Conservation (phyloP, 2,329 filamentous ascomycete species). For the Ophiocordyceps sinensis region DNA sequence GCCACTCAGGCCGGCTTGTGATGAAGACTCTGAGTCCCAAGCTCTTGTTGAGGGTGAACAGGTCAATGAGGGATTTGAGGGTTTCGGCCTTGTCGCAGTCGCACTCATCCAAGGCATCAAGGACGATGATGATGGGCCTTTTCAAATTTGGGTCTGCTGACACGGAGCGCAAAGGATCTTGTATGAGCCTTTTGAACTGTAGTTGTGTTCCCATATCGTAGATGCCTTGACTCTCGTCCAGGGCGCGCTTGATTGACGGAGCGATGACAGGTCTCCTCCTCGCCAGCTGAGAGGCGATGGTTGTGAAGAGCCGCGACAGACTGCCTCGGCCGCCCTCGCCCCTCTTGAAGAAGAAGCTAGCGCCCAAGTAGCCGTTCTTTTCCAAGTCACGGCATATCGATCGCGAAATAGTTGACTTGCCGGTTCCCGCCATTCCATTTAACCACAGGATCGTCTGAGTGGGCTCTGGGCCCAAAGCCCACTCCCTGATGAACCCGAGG, state of each 20-base stretch:
- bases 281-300: slow-evolving; percentile 20
- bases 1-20: slow-evolving; percentile 26
- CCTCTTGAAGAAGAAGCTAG: slow-evolving; percentile 31
- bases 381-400: slow-evolving; percentile 10
- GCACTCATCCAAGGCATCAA: slow-evolving; percentile 19
- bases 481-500: slow-evolving; percentile 9
- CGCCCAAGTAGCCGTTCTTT: slow-evolving; percentile 9
- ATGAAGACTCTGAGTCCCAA: slow-evolving; percentile 19
- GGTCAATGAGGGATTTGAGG: slow-evolving; percentile 16
- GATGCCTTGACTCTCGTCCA: slow-evolving; percentile 18
- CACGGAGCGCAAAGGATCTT: slow-evolving; percentile 19
- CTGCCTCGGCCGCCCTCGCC: slow-evolving; percentile 22
- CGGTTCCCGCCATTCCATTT: slow-evolving; percentile 22
- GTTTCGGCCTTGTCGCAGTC: slow-evolving; percentile 11
- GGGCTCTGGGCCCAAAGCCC: slow-evolving; percentile 9
- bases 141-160: no score
- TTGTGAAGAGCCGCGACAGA: slow-evolving; percentile 22
- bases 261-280: slow-evolving; percentile 12
- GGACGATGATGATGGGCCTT: slow-evolving; percentile 17
- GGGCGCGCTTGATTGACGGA: slow-evolving; percentile 10
- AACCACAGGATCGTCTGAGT: slow-evolving; percentile 19
- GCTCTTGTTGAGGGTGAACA: not conserved
- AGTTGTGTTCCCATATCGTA: slow-evolving; percentile 13
- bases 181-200: slow-evolving; percentile 26
- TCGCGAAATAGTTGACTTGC: slow-evolving; percentile 23